Percentiles rank a stretch among this genome's conserved stretches.
Conservation (phyloP, 2,329 filamentous ascomycete genomes). For the Fusarium sp. region DNA sequence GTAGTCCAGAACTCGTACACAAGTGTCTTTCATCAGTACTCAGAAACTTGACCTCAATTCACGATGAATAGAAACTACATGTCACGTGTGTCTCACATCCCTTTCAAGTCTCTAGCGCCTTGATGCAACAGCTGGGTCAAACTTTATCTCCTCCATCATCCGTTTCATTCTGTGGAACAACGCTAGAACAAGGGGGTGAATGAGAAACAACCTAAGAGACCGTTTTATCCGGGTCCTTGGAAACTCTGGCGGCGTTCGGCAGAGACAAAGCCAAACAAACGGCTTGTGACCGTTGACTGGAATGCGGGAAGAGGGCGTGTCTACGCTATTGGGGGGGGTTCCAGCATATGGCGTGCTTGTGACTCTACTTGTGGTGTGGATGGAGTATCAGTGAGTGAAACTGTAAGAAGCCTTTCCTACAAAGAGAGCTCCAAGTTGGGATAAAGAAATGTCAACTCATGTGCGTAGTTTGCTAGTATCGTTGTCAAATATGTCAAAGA, state of each 20-base stretch:
- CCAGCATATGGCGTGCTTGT: constrained; percentile 24
- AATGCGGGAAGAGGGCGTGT: constrained; percentile 37
- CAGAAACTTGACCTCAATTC: not conserved
- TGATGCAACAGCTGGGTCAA: not conserved
- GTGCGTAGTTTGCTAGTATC: not conserved
- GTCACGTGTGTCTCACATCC: not conserved
- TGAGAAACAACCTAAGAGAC: constrained; percentile 3
- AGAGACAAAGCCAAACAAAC: constrained; percentile 29
- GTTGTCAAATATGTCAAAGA: not conserved
- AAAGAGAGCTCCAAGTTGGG: too few species aligned
- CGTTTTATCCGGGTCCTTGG: constrained; percentile 25
- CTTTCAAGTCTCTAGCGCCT: not conserved
- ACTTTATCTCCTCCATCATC: constrained; percentile 16
- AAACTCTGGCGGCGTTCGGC: constrained; percentile 22
- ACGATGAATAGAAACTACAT: not conserved
- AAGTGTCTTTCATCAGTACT: not conserved
- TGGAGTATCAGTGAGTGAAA: not conserved
- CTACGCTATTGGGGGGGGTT: not conserved
- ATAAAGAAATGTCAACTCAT: not conserved
- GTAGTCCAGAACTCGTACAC: not conserved
- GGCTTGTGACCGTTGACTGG: constrained; percentile 23
- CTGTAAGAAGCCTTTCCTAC: not conserved
- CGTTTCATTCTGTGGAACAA: constrained; percentile 5
- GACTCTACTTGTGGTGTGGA: constrained; percentile 23
- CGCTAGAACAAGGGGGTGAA: constrained; percentile 28